Base-by-base conservation (phyloP, 2,329 filamentous ascomycete genomes). In the Xylariaceae sp. region DNA sequence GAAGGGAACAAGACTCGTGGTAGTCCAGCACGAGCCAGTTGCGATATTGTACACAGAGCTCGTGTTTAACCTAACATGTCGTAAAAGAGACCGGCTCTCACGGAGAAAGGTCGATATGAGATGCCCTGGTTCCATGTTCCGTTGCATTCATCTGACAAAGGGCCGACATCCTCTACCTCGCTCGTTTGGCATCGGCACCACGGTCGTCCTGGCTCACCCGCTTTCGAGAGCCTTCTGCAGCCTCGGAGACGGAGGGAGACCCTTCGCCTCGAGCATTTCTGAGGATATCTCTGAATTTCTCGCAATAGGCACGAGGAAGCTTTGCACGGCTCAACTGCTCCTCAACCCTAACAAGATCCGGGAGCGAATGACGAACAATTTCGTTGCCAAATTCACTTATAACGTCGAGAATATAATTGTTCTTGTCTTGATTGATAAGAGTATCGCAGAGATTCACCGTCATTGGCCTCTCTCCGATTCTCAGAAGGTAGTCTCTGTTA, bases 391-490 rank as follows among this genome's bases (percentile, higher is more conserved):
- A 57, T 12, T 57, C 47, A 2, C 55, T 51, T 5, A 82, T 67
- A 7, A 72, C 67, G 33, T 68, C 70, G 32, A 79, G 58, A 36
- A 76, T 66, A 53, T 81, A 81, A 19, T 48, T 42, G 38, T 50
- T 17, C n/a, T 18, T 44, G 12, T 45, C 35, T 15, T 50, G 42
- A 33, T 52, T 30, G 12, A 54, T 36, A 27, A 56, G 52, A 18
- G 49, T 46, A 6, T 55, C 68, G 66, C 44, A 55, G n/a, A 57
- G 49, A 22, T 54, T 40, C 14, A 40, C 14, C 11, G 39, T 15
- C 14, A 17, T n/a, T 4, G 17, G 14, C 18, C 5, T 4, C 14
- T 11, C 39, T 6, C 17, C n/a, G 5, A 15, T 11, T 5, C 18
- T 40, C n/a, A 11, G 17, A 6, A 40, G 18, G 38, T 52, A 36